phyloP scores from a whole-genome alignment of 257 asterid species.

The Ehretia macrophylla region DNA sequence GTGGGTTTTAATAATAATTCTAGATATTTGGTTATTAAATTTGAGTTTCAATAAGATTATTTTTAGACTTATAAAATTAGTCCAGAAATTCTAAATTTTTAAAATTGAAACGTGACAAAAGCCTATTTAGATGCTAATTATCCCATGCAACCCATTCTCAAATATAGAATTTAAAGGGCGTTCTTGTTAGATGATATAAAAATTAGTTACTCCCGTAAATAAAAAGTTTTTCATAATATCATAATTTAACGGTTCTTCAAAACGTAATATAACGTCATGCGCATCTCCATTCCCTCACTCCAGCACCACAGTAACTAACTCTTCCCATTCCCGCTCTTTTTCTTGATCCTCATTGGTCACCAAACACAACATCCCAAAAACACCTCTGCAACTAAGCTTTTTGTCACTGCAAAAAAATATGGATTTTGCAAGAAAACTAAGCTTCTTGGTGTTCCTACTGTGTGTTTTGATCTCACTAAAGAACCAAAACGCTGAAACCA shows the following conservation, averaged over 20 bases:
- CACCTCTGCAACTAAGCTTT: not conserved
- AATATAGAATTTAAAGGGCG: conserved; percentile 12
- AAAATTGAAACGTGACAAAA: no score
- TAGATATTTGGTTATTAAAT: no score
- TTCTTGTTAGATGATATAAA: not conserved
- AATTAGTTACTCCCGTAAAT: conserved; percentile 11
- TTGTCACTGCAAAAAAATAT: conserved; percentile 8
- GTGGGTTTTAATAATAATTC: no score
- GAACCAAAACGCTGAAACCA: conserved; percentile 40
- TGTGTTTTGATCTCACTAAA: conserved; percentile 46
- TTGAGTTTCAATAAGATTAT: no score
- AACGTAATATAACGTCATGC: no score
- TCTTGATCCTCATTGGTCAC: conserved; percentile 4
- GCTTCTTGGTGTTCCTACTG: conserved; percentile 40
- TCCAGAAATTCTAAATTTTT: no score
- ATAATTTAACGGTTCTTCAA: no score
- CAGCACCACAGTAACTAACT: conserved; percentile 22
- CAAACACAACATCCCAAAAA: not conserved
- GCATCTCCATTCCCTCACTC: no score
- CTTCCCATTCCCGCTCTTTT: conserved; percentile 34
- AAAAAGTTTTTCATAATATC: no score
- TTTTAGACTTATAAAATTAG: no score
- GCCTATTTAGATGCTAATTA: no score
- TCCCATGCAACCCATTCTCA: no score
- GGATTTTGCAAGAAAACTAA: conserved; percentile 44